These are phyloP conservation scores for Elsinoe arachidis DNA, from an alignment of 2,329 filamentous ascomycete genomes.

Conservation along the genomic window DNA sequence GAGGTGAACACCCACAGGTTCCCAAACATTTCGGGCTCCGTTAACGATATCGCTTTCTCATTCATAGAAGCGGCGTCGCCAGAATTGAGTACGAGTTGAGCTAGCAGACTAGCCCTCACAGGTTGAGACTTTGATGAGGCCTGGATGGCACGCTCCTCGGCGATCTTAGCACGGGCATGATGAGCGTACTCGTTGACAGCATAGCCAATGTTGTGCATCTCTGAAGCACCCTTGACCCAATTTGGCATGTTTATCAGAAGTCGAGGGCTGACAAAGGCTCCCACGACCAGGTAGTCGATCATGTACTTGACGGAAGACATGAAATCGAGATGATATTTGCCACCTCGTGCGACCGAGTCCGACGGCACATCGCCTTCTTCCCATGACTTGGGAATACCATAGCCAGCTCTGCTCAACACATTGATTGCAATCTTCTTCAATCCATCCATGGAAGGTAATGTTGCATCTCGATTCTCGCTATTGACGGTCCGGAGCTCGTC, in stretches of 20 bases:
- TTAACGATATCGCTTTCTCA: constrained; percentile 18
- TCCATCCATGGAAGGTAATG: constrained; percentile 20
- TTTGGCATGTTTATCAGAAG: constrained; percentile 22
- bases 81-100: neutral
- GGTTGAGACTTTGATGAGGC: neutral
- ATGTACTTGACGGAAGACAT: constrained; percentile 26
- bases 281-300: constrained; percentile 19
- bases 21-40: constrained; percentile 34
- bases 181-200: constrained; percentile 23
- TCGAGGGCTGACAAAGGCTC: constrained; percentile 20
- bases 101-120: neutral
- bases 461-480: neutral
- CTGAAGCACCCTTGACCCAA: constrained; percentile 19
- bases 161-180: constrained; percentile 20
- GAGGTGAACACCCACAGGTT: constrained; percentile 41
- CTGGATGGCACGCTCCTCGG: constrained; percentile 16
- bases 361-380: constrained; percentile 12
- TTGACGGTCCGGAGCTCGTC: neutral
- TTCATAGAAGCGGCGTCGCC: neutral
- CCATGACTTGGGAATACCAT: constrained; percentile 25
- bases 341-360: constrained; percentile 18
- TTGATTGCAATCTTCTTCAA: constrained; percentile 29
- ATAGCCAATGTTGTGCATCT: constrained; percentile 17
- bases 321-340: constrained; percentile 13
- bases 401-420: constrained; percentile 26